Percentiles rank a stretch among this genome's conserved stretches.
Conservation (phyloP, 1,284 basidiomycete species). For the Sphagnurus paluster region DNA sequence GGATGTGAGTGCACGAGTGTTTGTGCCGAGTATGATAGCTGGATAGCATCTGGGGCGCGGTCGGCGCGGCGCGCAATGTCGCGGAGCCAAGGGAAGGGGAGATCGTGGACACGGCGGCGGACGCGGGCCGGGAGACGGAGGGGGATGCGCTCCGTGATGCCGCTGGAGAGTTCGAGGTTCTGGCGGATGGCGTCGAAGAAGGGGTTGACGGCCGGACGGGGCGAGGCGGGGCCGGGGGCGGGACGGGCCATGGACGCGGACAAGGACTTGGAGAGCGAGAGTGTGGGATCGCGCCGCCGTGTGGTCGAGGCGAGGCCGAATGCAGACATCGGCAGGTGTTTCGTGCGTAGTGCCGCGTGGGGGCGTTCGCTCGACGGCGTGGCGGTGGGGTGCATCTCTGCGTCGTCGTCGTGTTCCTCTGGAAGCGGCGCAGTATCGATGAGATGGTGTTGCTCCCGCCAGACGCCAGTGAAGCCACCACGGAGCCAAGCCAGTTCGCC, state of each 20-base stretch:
- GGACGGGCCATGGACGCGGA: constrained; percentile 7
- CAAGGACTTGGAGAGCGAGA: constrained; percentile 6
- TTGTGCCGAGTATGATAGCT: no score
- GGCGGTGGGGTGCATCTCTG: constrained; percentile 10
- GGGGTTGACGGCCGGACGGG: constrained; percentile 80
- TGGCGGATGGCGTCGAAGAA: constrained; percentile 97
- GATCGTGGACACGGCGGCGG: constrained; percentile 61
- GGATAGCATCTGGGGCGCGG: constrained; percentile 21
- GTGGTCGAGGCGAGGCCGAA: constrained; percentile 62
- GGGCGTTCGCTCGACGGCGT: constrained; percentile 1
- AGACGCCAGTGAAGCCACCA: constrained; percentile 78
- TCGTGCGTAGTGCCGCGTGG: constrained; percentile 49
- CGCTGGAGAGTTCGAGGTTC: constrained; percentile 87
- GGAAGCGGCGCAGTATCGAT: constrained; percentile 49
- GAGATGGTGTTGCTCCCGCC: constrained; percentile 51
- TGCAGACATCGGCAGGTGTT: constrained; percentile 62
- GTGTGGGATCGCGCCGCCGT: constrained; percentile 9
- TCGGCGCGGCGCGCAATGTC: constrained; percentile 63
- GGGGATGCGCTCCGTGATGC: constrained; percentile 81
- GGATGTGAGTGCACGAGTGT: no score
- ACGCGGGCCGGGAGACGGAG: constrained; percentile 69
- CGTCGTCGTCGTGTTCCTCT: constrained; percentile 49
- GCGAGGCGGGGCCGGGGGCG: constrained; percentile 22
- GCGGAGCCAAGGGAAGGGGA: constrained; percentile 83
- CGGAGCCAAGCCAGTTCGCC: constrained; percentile 74